Evolutionary conservation across 2,329 filamentous ascomycete species (phyloP), one percentile per base, ranked within the genome.

Genomic region (Colletotrichum kahawae): DNA sequence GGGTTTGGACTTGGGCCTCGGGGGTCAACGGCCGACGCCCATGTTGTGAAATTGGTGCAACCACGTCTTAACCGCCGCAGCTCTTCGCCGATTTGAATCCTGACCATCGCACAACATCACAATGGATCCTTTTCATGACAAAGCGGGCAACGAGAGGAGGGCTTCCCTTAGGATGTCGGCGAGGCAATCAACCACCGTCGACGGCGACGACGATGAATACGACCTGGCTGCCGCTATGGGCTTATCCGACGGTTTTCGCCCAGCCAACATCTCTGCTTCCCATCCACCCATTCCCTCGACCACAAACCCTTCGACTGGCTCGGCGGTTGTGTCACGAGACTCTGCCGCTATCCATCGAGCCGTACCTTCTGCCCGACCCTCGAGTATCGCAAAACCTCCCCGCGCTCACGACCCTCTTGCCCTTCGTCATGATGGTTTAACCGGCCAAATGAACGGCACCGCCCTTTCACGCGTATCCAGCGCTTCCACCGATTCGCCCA

Each of bases 381-480:
- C 90, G 5, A 92, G 91, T 80, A 88, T 88, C 63, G 85, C 88
- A 16, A 93, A 93, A 77, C 85, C 88, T n/a, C 86, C 85, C 7
- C 84, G 83, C 14, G 83, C 82, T 8, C 83, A 87, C 31, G 89
- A 91, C 75, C 88, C 88, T 18, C 84, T 91, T 18, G 84, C 88
- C 10, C 83, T 91, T 43, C 85, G 87, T 62, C 87, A 91, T 76
- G 90, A 92, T 78, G 89, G 88, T 18, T 83, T 81, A 7, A 84
- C 83, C 7, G 54, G 51, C 14, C 74, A 74, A 66, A 7, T 54
- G 14, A 69, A 21, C 18, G 70, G 34, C 13, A 7, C 70, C 8
- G 43, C 68, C 21, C 29, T 77, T 18, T 77, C 76, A 5, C 64
- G 76, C 4, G 65, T 74, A 16, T 83, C 83, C 21, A 86, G 81